Base-by-base conservation (phyloP, 495 filamentous ascomycete species). In the Beverwykella pulmonaria region DNA sequence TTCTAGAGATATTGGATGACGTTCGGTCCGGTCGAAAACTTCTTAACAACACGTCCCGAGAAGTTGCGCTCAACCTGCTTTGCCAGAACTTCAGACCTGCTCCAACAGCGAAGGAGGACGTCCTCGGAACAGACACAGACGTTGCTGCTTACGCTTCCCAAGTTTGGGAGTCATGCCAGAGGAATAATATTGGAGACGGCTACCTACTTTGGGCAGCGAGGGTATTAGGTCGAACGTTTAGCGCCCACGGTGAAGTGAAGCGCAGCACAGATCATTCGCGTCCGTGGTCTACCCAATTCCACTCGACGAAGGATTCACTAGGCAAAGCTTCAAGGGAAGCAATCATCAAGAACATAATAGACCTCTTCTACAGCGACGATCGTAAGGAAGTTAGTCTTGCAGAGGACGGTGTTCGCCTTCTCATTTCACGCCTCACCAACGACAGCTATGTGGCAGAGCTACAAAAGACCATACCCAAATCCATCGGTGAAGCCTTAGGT, bases 201-300 rank as follows among this genome's bases (percentile, higher is more conserved):
- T 98, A 94, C 73, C 77, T 90, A 14, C 76, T 90, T 3, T 98
- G 94, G 94, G 90, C 89, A 41, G 92, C 88, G 7, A 84, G 87
- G 57, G 88, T 92, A 17, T 80, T 98, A 23, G 94, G 94, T 20
- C 84, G 91, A 69, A 88, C 91, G 0, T 98, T 92, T 77, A 87
- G 89, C 48, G 82, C 89, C 3, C 90, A 86, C 53, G 91, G 91
- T 19, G 66, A 72, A 46, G 57, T 73, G 1, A 48, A 65, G n/a
- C 54, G 57, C 1, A 58, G 39, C 27, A 41, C 55, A 22, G 34
- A 78, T 84, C 61, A 82, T 90, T 22, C 83, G 84, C 30, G 73
- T 74, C 65, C 57, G 14, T 65, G 63, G 55, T 58, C 65, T 19
- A 22, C 7, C 14, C 27, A 53, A 44, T 20, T 29, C 30, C 27